A percentile compares a stretch with the other conserved stretches of the same genome.
phyloP scores from a whole-genome alignment of 805 yeast genomes.

The Saccharomycopsis babjevae region DNA sequence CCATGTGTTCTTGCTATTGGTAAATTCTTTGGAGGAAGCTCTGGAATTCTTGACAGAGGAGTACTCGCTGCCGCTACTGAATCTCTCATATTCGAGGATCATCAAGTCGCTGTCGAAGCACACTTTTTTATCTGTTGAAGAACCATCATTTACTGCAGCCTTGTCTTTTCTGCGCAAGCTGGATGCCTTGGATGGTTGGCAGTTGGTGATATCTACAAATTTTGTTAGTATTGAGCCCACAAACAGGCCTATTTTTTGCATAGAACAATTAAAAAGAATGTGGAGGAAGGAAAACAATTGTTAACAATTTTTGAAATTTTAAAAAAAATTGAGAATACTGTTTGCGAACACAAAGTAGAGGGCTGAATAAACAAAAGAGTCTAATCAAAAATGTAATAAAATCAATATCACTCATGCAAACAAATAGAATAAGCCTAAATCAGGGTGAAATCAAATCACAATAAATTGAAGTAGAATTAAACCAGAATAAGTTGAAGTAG shows the following conservation, averaged over 20 bases:
- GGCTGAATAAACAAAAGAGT: too few relatives aligned
- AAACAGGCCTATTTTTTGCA: not conserved
- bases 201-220: not conserved
- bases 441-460: not conserved
- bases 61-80: constrained; percentile 13
- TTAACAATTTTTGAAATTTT: too few relatives aligned
- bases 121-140: constrained; percentile 10
- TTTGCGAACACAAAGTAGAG: too few relatives aligned
- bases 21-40: not conserved
- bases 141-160: not conserved
- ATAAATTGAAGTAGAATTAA: not conserved
- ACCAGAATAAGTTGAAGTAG: too few relatives aligned
- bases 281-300: too few relatives aligned
- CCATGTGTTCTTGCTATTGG: not conserved
- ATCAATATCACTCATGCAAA: too few relatives aligned
- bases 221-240: not conserved
- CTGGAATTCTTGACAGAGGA: constrained; percentile 4
- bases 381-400: too few relatives aligned
- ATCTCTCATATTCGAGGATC: constrained; percentile 15
- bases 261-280: too few relatives aligned
- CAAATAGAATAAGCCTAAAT: too few relatives aligned
- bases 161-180: not conserved
- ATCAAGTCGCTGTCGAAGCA: constrained; percentile 13
- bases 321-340: too few relatives aligned
- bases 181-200: not conserved